A percentile compares a stretch with the other conserved stretches of the same genome.
phyloP scores from a whole-genome alignment of 2,329 filamentous ascomycete genomes.

The Blumeria graminis region DNA sequence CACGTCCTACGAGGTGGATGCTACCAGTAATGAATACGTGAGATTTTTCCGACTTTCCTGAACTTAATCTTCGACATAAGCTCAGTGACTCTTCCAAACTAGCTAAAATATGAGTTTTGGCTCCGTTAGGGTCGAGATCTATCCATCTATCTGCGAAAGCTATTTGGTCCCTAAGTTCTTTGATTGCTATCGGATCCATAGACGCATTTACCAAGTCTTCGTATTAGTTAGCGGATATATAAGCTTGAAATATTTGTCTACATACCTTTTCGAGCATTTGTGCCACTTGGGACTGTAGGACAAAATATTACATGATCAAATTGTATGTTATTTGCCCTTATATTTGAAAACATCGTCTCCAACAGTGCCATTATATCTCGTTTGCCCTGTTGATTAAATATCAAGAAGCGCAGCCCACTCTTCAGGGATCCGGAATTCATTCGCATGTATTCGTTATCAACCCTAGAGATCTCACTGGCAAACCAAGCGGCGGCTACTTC shows the following conservation, averaged over 20 bases:
- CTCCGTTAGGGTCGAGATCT: slow-evolving; percentile 19
- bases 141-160: slow-evolving; percentile 19
- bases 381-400: slow-evolving; percentile 67
- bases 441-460: background rate
- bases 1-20: slow-evolving; percentile 39
- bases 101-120: slow-evolving; percentile 18
- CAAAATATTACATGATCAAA: slow-evolving; percentile 68
- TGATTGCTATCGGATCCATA: slow-evolving; percentile 16
- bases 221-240: background rate
- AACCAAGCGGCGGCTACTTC: slow-evolving; percentile 69
- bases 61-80: slow-evolving; percentile 11
- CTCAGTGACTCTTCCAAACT: slow-evolving; percentile 19
- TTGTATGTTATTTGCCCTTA: slow-evolving; percentile 19
- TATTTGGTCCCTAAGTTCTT: slow-evolving; percentile 40
- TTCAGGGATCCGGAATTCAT: background rate
- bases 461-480: slow-evolving; percentile 19
- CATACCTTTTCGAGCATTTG: slow-evolving; percentile 18
- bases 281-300: slow-evolving; percentile 39
- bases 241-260: background rate
- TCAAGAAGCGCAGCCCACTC: slow-evolving; percentile 27
- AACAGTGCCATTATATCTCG: slow-evolving; percentile 24
- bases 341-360: slow-evolving; percentile 22
- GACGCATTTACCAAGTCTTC: slow-evolving; percentile 32
- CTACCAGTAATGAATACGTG: slow-evolving; percentile 31
- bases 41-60: slow-evolving; percentile 7